These are phyloP conservation scores for Debaryomyces maramus DNA, from an alignment of 805 yeast species.

Conservation along the genomic window DNA sequence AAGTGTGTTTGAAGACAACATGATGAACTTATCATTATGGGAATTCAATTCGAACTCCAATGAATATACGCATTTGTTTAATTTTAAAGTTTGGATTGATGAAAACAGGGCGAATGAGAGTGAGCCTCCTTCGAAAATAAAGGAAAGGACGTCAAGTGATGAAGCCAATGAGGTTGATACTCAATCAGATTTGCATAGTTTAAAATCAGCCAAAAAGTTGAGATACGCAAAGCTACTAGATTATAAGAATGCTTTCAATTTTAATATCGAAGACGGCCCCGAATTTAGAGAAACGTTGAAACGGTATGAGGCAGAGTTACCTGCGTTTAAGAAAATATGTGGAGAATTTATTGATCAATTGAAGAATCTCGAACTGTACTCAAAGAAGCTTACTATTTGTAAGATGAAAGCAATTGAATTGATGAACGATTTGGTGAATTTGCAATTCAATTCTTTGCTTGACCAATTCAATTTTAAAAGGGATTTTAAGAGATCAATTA, in stretches of 20 bases:
- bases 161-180: not conserved
- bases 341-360: slow-evolving; percentile 31
- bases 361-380: slow-evolving; percentile 25
- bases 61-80: slow-evolving; percentile 19
- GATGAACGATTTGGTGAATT: slow-evolving; percentile 18
- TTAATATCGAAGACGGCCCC: slow-evolving; percentile 44
- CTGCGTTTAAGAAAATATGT: slow-evolving; percentile 26
- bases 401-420: slow-evolving; percentile 25
- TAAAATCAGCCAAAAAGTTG: not conserved
- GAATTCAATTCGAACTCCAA: slow-evolving; percentile 16
- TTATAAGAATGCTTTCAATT: slow-evolving; percentile 31
- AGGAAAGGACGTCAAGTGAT: not conserved
- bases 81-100: slow-evolving; percentile 31
- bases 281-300: slow-evolving; percentile 36
- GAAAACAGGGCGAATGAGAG: not conserved
- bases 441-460: slow-evolving; percentile 26
- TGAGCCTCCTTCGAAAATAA: not conserved
- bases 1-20: slow-evolving; percentile 12
- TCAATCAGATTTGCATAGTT: not conserved
- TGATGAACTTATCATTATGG: slow-evolving; percentile 27
- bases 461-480: slow-evolving; percentile 22
- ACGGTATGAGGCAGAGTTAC: slow-evolving; percentile 31
- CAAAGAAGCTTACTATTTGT: slow-evolving; percentile 19
- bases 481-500: slow-evolving; percentile 25
- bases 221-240: slow-evolving; percentile 10